Conservation (phyloP, 2,329 filamentous ascomycete genomes). For the Byssochlamys sp. region DNA sequence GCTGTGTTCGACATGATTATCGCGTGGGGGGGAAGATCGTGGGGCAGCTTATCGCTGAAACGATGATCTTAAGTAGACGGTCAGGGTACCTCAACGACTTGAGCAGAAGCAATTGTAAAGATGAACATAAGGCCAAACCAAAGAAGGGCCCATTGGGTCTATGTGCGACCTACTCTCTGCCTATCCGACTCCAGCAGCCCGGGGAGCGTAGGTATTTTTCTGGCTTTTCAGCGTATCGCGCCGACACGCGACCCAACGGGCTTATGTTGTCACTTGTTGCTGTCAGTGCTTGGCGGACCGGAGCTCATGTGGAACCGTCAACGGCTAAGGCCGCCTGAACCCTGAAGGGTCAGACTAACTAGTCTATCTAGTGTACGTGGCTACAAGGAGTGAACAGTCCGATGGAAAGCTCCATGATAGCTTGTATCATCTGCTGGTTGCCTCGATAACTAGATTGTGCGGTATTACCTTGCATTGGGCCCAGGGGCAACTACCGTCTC, state of each 20-base stretch:
- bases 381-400: not conserved
- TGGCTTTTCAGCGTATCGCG: not conserved
- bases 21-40: not conserved
- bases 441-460: constrained; percentile 1
- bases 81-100: not conserved
- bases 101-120: not conserved
- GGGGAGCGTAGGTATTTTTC: not conserved
- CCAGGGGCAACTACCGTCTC: not conserved
- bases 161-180: not conserved
- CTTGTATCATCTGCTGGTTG: not conserved
- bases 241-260: not conserved
- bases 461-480: not conserved
- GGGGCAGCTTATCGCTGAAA: not conserved
- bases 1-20: constrained; percentile 3
- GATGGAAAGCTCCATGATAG: not conserved
- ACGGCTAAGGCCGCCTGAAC: not conserved
- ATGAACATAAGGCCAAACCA: not conserved
- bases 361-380: not conserved
- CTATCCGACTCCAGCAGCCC: not conserved
- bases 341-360: not conserved
- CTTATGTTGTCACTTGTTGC: not conserved
- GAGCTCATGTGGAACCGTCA: not conserved
- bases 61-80: not conserved
- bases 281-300: not conserved
- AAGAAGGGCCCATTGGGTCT: not conserved